Base-by-base conservation (phyloP, 495 filamentous ascomycete species). In the Immersiella caudata region DNA sequence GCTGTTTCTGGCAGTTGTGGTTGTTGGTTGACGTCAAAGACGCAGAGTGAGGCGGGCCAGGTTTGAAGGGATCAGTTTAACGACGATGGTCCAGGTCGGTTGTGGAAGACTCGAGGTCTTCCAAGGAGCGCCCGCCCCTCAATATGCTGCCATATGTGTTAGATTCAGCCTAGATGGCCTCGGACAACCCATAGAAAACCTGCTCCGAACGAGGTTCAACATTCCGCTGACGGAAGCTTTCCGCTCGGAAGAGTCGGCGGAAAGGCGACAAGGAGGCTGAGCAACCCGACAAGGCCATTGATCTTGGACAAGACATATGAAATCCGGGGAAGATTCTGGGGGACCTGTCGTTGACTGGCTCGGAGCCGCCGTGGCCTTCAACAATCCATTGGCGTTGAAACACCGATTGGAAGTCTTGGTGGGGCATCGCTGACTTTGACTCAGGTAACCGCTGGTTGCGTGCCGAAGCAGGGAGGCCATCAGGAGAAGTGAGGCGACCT, bases 21-120 rank as follows among this genome's bases (percentile, higher is more conserved):
- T 59, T 27, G 7, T 59, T 55, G 52, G 21, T n/a, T 33, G 56
- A 33, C 56, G 18, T 22, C 26, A 59, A 27, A 59, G 21, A 27
- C 40, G 22, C 12, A 14, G 26, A 27, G 21, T 59, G 6, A 59
- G 56, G 6, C 22, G 56, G 56, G 24, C 25, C 56, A 59, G 56
- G 56, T 59, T 59, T 22, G 14, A 29, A 59, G 6, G 56, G 56
- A 59, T 33, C 26, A 59, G 56, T 59, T 59, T 59, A 59, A 59
- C 56, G 56, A 59, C 56, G 18, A 29, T 29, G 26, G 9, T 33
- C 56, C 56, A 59, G 56, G 56, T 59, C 56, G 52, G 56, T 22
- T 6, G 3, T 22, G 56, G 9, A 12, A 14, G 40, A 29, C 26
- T 6, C 9, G 4, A 26, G 24, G n/a, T n/a, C 54, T 26, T 57